Base-by-base conservation (phyloP, 352 stramenopile genomes). In the Pythium brachiatum region DNA sequence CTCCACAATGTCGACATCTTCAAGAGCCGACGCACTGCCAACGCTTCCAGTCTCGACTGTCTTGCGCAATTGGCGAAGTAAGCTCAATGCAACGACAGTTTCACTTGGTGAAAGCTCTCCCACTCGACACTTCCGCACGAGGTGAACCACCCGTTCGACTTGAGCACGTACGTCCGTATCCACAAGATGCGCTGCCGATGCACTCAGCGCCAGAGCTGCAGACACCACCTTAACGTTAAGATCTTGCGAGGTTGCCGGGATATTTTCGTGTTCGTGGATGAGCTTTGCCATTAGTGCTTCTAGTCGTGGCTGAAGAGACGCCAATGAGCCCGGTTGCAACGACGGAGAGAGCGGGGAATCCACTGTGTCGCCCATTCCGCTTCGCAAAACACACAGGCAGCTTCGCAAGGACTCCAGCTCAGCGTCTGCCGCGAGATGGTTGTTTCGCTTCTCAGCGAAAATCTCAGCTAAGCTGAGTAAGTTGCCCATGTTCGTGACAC, bases 141-240 rank as follows among this genome's bases (percentile, higher is more conserved):
- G 31, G 7, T 16, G 31, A 7, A 66, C 31, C 0, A 50, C 47
- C 15, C 53, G 57, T 43, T 58, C 26, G 5, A 66, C 8, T 44
- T 71, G 56, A 15, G 48, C 29, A 2, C 38, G 38, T 5, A 70
- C 16, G 21, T 63, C 39, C 7, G 31, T 16, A 43, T 70, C 41
- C 15, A 58, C 16, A 0, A 70, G 21, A 34, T 62, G 53, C 2
- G 53, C 20, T n/a, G 50, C 58, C 8, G 54, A 53, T 21, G 60
- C 48, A 51, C 48, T 70, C 13, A 64, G 34, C 7, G 44, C 58
- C 2, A 67, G 15, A 7, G 59, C 54, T 43, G 48, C 46, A 23
- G 59, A 57, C 0, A 72, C 41, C 12, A 73, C 58, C 23, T 51
- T 20, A 1, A 70, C 43, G n/a, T 73, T 51, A 2, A 56, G 7